Evolutionary conservation across 2,329 filamentous ascomycete species (phyloP).

Genomic region (Phaeoacremonium minimum): DNA sequence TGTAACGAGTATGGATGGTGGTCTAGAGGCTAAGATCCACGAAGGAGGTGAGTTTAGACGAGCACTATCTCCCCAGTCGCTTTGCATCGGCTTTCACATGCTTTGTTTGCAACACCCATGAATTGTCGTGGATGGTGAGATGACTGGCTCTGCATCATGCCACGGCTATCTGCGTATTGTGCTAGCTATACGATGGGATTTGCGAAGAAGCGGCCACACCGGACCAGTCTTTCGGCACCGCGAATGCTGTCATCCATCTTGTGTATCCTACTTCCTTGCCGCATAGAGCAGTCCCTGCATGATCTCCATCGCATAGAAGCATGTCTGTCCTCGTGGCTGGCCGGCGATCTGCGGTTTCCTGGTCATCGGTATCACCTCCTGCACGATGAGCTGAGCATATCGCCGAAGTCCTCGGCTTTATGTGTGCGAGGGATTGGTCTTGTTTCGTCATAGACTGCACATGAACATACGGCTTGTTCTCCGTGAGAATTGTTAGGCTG

Average conservation of each 20-base stretch:
- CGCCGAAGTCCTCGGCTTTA: background rate
- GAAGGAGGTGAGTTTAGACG: conserved; percentile 74
- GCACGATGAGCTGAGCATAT: no score
- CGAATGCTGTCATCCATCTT: conserved; percentile 10
- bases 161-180: conserved; percentile 3
- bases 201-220: conserved; percentile 3
- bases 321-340: conserved; percentile 19
- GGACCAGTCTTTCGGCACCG: background rate
- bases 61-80: conserved; percentile 14
- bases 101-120: no score
- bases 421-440: background rate
- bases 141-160: conserved; percentile 1
- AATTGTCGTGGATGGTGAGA: background rate
- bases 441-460: conserved; percentile 1
- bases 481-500: conserved; percentile 10
- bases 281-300: conserved; percentile 24
- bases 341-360: no score
- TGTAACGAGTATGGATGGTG: conserved; percentile 78
- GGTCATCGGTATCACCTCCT: no score
- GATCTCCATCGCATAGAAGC: conserved; percentile 25
- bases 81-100: conserved; percentile 19
- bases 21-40: conserved; percentile 83
- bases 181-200: conserved; percentile 5
- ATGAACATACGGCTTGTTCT: conserved; percentile 1
- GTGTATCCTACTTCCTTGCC: conserved; percentile 8